Base-by-base conservation (phyloP, 345 rosid genomes). In the Brassica nigra region DNA sequence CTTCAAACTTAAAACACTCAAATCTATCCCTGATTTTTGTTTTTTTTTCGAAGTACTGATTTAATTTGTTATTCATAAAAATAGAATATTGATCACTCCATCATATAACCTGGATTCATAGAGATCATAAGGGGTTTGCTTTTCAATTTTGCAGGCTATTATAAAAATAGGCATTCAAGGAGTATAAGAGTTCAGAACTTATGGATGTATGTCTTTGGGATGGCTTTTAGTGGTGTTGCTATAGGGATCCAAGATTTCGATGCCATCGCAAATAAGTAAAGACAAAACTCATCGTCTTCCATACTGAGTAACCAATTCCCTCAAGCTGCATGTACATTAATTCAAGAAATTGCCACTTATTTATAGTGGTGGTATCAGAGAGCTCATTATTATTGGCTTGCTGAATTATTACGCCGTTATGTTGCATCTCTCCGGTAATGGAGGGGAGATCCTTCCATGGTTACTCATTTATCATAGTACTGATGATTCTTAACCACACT, bases 401-500 rank as follows among this genome's bases (percentile, higher is more conserved):
- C 66, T 6, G 27, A 36, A 1, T 12, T 10, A 28, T 44, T 44
- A 54, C 54, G 30, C 68, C 0, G 4, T 31, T 67, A 65, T 42
- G 65, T 5, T 2, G 0, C 37, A 37, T 65, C 67, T 75, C 20
- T 55, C 11, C 52, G 39, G 66, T 55, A 44, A 9, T 70, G 28
- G 76, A 30, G 3, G 63, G 6, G 93, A 98, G 99, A 33, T 95
- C 92, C 86, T 95, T 95, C 84, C 97, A 95, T 77, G 99, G 99
- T 31, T 95, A 95, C 27, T 23, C 27, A 23, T 23, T 23, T 23
- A 23, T 23, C 27, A 23, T 23, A 23, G 27, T 23, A 23, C 81
- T 95, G 82, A 95, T 95, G 98, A 92, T 95, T 86, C 86, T 95
- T 79, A 92, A 95, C 78, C 99, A 95, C 78, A 97, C 98, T 42